Base-by-base conservation (phyloP, 2,329 filamentous ascomycete genomes). In the Blumeria graminis region DNA sequence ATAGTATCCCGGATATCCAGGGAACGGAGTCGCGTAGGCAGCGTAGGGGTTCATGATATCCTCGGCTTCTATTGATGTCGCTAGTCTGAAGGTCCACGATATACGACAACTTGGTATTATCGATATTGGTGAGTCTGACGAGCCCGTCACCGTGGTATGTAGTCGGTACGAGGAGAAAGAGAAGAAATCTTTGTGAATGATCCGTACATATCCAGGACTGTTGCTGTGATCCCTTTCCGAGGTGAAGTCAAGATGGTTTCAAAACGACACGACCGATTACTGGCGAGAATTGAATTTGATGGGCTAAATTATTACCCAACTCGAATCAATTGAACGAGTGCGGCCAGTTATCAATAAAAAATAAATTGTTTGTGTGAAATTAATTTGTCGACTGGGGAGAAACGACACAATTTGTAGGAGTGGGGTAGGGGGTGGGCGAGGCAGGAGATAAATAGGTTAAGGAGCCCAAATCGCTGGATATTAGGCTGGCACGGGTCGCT, bases 121-220 rank as follows among this genome's bases (percentile, higher is more conserved):
- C 11, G 38, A 11, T 41, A 41, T 41, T 41, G 38, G 38, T 41
- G 18, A 48, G 18, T 28, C 0, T 32, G 18, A 48, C 45, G 57
- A 65, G 65, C 58, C 62, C 61, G 65, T 67, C 65, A 67, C 63
- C 65, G 62, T 64, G 65, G 65, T 65, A 65, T 67, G 64, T 65
- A 65, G 61, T 66, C 65, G 65, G 64, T 64, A 65, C 63, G 63
- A 64, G 64, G 65, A 62, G 65, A 65, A 62, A 63, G 63, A 63
- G 63, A 62, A 63, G 61, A 63, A 63, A 64, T 62, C 64, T 61
- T 59, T 63, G 64, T 65, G 62, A 62, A 64, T 65, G 63, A 65
- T 63, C 64, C 63, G 64, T 63, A 66, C 65, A 66, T 66, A 62
- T 66, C 65, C 64, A 65, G 63, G 63, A 63, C 61, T 62, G 58